phyloP scores from a whole-genome alignment of 176 grass and related monocot genomes.

The Chrysopogon serrulatus region DNA sequence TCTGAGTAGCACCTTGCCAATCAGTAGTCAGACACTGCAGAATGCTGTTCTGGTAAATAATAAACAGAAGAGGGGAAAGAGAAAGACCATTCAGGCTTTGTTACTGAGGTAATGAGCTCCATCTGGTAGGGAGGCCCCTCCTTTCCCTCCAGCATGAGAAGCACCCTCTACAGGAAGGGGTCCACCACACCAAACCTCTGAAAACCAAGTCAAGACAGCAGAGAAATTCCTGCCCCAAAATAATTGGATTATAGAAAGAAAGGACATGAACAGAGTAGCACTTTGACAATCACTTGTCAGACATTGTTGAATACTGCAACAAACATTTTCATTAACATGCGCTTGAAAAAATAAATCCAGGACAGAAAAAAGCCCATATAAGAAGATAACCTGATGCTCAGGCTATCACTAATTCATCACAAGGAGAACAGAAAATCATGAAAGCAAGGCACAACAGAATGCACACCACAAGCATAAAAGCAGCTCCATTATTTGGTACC shows the following conservation, averaged over 20 bases:
- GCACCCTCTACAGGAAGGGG: constrained; percentile 65
- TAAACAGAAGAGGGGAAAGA: neutral
- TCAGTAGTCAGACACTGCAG: neutral
- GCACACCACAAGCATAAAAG: neutral
- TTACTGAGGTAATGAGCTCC: constrained; percentile 60
- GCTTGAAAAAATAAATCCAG: neutral
- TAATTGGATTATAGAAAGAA: too few species aligned
- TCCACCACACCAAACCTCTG: constrained; percentile 1
- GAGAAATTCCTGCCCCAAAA: too few species aligned
- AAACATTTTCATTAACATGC: neutral
- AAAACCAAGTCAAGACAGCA: neutral
- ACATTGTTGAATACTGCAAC: neutral
- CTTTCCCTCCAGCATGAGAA: constrained; percentile 81
- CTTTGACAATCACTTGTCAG: neutral
- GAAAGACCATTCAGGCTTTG: constrained; percentile 74
- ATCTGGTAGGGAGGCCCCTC: constrained; percentile 54
- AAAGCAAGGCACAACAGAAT: neutral
- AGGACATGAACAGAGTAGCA: neutral
- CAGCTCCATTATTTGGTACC: constrained; percentile 11
- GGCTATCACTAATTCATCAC: neutral
- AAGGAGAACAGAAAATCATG: too few species aligned
- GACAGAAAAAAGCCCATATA: neutral
- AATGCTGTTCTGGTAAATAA: neutral
- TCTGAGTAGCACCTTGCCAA: neutral
- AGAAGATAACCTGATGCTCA: neutral